Base-by-base conservation (phyloP, 2,329 filamentous ascomycete species). In the Pseudogymnoascus sp. region DNA sequence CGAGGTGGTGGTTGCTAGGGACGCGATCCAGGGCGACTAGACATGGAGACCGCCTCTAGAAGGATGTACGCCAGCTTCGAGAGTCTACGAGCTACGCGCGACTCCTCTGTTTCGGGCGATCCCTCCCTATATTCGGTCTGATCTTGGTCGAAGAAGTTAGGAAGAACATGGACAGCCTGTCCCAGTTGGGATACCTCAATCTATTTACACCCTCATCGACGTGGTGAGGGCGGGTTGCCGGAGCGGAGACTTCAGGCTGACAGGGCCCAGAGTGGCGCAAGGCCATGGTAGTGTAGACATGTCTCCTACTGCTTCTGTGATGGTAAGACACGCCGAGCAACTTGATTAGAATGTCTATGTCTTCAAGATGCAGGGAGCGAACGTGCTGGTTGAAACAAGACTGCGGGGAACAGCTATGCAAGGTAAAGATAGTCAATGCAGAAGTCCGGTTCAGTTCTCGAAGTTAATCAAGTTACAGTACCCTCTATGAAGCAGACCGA, bases 241-340 rank as follows among this genome's bases (percentile, higher is more conserved):
- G 46, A 53, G 46, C 46, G 46, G 25, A 34, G n/a, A 34, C 31
- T 56, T 12, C 25, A 34, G 28, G 25, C 25, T 12, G 46, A 56
- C 46, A 56, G 46, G 46, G 46, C 10, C n/a, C 34, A 5, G 25
- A 34, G 46, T 56, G 46, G 46, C 28, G n/a, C n/a, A 28, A 28
- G 46, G 4, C 3, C 23, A 53, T 53, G 25, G 16, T 31, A 10
- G 28, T 11, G 44, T 25, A 31, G 46, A 53, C 46, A 28, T 16
- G 21, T 25, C 25, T 56, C 25, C 25, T n/a, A 12, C 46, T 34
- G 46, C n/a, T 56, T 56, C 46, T 18, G 46, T 34, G 25, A 56
- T 56, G 46, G 46, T 56, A 56, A 56, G 46, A 34, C 46, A 56
- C 46, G 25, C 46, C 28, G 28, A 31, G 10, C 46, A 56, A 56